Evolutionary conservation across 179 eudicot species (phyloP).

Genomic region (Patellifolia procumbens): DNA sequence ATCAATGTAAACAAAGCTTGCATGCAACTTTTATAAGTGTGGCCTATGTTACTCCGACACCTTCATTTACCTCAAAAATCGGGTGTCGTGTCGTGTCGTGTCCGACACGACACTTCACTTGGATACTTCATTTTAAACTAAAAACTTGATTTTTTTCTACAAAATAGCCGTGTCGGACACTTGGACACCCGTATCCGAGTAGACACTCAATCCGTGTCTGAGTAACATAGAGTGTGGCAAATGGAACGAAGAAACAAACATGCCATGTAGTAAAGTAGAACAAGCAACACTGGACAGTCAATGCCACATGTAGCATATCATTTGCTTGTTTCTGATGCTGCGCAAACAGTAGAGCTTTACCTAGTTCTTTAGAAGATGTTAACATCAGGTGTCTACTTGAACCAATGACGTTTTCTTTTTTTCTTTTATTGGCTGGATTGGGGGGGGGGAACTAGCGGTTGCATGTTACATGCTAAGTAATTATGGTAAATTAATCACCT

Average conservation of each 20-base stretch:
- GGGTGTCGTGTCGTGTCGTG: no score
- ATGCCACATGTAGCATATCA: background rate
- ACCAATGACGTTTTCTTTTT: background rate
- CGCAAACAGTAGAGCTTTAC: background rate
- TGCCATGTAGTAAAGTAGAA: background rate
- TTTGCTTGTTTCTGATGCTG: background rate
- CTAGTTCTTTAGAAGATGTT: background rate
- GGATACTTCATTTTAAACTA: no score
- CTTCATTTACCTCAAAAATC: no score
- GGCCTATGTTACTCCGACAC: no score
- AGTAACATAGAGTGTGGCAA: background rate
- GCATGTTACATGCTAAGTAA: background rate
- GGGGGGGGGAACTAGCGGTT: background rate
- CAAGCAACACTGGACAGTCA: background rate
- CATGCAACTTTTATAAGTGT: background rate
- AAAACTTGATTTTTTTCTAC: no score
- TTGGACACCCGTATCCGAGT: no score
- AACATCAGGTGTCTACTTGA: background rate
- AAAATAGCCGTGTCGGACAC: no score
- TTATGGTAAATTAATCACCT: background rate
- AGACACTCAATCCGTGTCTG: no score
- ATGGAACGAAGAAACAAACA: constrained; percentile 3
- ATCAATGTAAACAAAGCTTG: background rate
- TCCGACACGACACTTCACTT: no score
- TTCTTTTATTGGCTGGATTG: background rate